Conservation (phyloP, 164 flowering plant genomes). For the Aristolochia californica region DNA sequence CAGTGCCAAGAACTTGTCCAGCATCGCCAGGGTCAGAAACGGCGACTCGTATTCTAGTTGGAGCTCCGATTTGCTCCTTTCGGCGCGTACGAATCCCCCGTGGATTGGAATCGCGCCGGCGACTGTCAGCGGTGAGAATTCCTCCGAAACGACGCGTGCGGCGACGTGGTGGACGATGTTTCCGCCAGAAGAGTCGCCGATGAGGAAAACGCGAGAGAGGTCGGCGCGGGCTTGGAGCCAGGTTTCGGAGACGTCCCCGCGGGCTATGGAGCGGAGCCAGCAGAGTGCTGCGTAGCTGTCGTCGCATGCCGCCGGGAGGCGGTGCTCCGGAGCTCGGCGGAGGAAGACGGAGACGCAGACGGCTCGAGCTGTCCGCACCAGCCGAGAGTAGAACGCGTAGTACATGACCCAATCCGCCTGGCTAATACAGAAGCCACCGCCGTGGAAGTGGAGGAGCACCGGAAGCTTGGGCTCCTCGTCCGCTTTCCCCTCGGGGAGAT, state of each 20-base stretch:
- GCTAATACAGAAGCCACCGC: slow-evolving; percentile 86
- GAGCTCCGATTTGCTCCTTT: slow-evolving; percentile 55
- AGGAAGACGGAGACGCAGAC: slow-evolving; percentile 44
- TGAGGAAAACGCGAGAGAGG: slow-evolving; percentile 53
- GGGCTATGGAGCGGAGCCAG: slow-evolving; percentile 53
- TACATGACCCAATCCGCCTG: slow-evolving; percentile 61
- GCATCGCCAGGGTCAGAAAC: slow-evolving; percentile 59
- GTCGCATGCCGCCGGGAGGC: slow-evolving; percentile 63
- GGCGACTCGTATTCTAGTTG: slow-evolving; percentile 39
- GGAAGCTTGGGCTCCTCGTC: slow-evolving; percentile 30
- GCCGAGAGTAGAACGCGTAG: slow-evolving; percentile 37
- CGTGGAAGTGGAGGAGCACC: slow-evolving; percentile 59
- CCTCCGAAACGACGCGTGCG: slow-evolving; percentile 31
- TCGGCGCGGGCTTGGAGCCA: slow-evolving; percentile 41
- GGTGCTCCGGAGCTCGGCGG: slow-evolving; percentile 66
- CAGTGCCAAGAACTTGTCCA: slow-evolving; percentile 51
- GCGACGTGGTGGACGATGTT: slow-evolving; percentile 66
- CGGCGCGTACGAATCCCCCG: slow-evolving; percentile 46
- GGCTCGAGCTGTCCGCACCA: slow-evolving; percentile 28
- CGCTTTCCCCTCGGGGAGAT: slow-evolving; percentile 31
- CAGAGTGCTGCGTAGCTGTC: slow-evolving; percentile 41
- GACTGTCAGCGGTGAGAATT: slow-evolving; percentile 21
- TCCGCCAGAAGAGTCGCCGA: slow-evolving; percentile 83
- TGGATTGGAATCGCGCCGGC: slow-evolving; percentile 66
- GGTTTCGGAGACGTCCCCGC: slow-evolving; percentile 17